Evolutionary conservation across 1,284 basidiomycete genomes (phyloP).

Genomic region (Fomitopsis palustris): DNA sequence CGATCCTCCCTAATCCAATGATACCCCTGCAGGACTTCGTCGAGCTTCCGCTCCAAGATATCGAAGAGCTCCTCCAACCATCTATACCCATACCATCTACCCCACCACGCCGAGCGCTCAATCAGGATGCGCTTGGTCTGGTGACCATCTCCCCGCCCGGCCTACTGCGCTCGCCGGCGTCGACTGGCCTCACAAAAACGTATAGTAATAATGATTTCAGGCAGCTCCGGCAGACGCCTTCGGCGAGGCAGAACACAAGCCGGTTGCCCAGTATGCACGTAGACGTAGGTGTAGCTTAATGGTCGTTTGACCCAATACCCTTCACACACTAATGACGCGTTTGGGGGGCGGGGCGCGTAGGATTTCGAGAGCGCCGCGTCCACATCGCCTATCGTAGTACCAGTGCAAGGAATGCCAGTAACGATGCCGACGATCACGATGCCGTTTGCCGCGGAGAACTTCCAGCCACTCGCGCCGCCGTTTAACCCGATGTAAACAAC

Average conservation of each 20-base stretch:
- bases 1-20: slow-evolving; percentile 1
- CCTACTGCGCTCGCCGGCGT: slow-evolving; percentile 65
- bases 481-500: slow-evolving; percentile 22
- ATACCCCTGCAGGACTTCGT: slow-evolving; percentile 20
- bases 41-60: slow-evolving; percentile 23
- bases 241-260: slow-evolving; percentile 74
- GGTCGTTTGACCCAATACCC: slow-evolving; percentile 21
- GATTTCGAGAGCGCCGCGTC: slow-evolving; percentile 30
- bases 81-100: slow-evolving; percentile 37
- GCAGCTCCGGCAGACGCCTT: slow-evolving; percentile 60
- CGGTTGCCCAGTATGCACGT: slow-evolving; percentile 78
- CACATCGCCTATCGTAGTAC: slow-evolving; percentile 22
- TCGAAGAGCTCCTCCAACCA: slow-evolving; percentile 25
- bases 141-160: slow-evolving; percentile 68
- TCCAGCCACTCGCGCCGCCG: slow-evolving; percentile 24
- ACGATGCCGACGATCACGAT: slow-evolving; percentile 12
- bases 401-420: slow-evolving; percentile 21
- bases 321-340: slow-evolving; percentile 12
- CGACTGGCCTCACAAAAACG: slow-evolving; percentile 76
- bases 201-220: slow-evolving; percentile 77
- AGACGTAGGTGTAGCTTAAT: slow-evolving; percentile 50
- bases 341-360: slow-evolving; percentile 14
- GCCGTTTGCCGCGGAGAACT: slow-evolving; percentile 21
- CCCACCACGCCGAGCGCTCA: slow-evolving; percentile 48
- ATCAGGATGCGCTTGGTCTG: slow-evolving; percentile 42